Evolutionary conservation across 1,139 yeast species (phyloP), one percentile per base, ranked within the genome.

Genomic region (Yamadazyma buinensis): DNA sequence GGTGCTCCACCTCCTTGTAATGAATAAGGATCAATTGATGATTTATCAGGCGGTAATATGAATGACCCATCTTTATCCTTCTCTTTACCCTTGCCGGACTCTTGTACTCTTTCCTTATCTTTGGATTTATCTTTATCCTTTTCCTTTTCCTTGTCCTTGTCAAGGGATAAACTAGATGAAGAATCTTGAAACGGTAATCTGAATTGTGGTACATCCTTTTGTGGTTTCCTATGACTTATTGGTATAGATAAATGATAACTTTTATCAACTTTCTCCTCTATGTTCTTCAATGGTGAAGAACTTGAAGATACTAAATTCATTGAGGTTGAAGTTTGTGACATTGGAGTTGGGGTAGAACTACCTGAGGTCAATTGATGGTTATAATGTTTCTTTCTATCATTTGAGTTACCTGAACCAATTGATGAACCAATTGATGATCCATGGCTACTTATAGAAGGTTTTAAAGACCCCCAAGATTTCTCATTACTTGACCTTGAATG

Each of bases 161-260:
- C 33, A 11, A 26, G 11, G 7, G 35, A 22, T 14, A 15, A 12
- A 19, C 10, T 25, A 12, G 28, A 15, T 10, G 33, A 11, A 5
- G 38, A 21, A 18, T 77, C 80, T 45, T 77, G 83, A 47, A 80
- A 80, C 0, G 87, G 87, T n/a, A 77, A 63, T 48, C 87, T 64
- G 50, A 80, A 80, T 31, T 63, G 69, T 1, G 74, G 75, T 3
- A 61, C 59, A 12, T 67, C 75, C 34, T 62, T 63, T 6, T 51
- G 51, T 4, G 48, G 32, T 23, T 53, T 52, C n/a, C 51, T 47
- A 2, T 49, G 41, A 1, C 57, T 53, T 23, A 48, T 30, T 1
- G 60, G 57, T 29, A 61, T 44, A 2, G 61, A 41, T n/a, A 59
- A 37, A 23, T 39, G 47, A 29, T 50, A 56, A 25, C 43, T 20